These are phyloP conservation scores for Emiliania huxleyi DNA, from an alignment of 78 protist genomes.

Conservation along the genomic window DNA sequence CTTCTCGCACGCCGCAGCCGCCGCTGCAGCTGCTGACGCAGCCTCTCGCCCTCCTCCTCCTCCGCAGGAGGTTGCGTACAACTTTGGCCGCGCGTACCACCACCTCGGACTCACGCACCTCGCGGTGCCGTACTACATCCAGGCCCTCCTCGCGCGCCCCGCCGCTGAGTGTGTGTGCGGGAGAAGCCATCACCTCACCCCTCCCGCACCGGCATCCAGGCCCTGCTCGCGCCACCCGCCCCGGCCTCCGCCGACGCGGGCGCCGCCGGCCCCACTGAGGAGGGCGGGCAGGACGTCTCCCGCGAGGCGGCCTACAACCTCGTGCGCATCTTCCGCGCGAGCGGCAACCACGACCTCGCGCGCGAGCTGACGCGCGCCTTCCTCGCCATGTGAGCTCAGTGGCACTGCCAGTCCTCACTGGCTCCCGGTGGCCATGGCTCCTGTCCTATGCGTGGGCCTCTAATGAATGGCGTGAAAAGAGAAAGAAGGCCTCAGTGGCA, in stretches of 20 bases:
- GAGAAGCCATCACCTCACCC: too few species aligned
- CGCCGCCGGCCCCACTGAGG: not conserved
- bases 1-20: too few species aligned
- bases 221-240: too few species aligned
- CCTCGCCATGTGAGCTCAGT: too few species aligned
- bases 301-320: conserved; percentile 9
- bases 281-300: not conserved
- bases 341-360: not conserved
- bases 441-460: too few species aligned
- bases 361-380: not conserved
- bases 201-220: too few species aligned
- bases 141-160: not conserved
- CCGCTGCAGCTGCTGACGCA: not conserved
- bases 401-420: too few species aligned
- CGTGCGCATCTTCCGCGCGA: not conserved
- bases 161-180: not conserved
- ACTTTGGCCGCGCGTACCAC: not conserved
- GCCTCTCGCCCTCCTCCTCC: not conserved
- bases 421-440: too few species aligned
- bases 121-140: not conserved
- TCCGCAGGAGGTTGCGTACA: not conserved
- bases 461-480: too few species aligned
- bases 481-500: too few species aligned
- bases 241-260: not conserved
- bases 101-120: not conserved